phyloP scores from a whole-genome alignment of 306 rosid species.

The Arachis stenosperma region DNA sequence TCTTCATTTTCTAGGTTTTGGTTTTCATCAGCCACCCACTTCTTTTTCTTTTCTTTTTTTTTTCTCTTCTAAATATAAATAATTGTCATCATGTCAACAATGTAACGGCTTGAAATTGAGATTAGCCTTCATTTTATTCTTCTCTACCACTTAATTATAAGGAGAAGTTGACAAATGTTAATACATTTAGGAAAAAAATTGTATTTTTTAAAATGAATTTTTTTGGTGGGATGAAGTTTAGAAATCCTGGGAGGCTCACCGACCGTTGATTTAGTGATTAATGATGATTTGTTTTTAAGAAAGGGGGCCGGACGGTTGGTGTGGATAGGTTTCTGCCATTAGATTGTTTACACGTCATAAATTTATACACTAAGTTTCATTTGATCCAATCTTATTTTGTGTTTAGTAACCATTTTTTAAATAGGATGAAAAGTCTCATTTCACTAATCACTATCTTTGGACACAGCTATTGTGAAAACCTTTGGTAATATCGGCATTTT shows the following conservation, averaged over 20 bases:
- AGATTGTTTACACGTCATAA: slow-evolving; percentile 36
- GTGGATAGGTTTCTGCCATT: slow-evolving; percentile 11
- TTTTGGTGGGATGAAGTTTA: slow-evolving; percentile 36
- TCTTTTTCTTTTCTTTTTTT: background rate
- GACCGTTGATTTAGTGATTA: slow-evolving; percentile 48
- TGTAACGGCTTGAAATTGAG: background rate
- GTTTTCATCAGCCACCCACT: slow-evolving; percentile 39
- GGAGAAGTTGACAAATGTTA: no score
- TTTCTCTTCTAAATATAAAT: background rate
- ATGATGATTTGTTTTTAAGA: background rate
- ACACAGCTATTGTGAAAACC: background rate
- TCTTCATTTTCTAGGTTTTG: background rate
- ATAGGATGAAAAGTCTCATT: slow-evolving; percentile 20
- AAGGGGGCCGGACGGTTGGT: slow-evolving; percentile 23
- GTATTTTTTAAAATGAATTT: slow-evolving; percentile 10
- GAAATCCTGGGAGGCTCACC: slow-evolving; percentile 45
- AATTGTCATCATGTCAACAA: slow-evolving; percentile 2
- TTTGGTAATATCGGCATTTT: background rate
- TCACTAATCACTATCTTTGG: background rate
- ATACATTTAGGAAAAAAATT: no score
- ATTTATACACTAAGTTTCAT: background rate
- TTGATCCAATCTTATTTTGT: background rate
- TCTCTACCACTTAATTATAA: background rate
- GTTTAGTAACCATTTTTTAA: background rate
- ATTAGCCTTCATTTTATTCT: slow-evolving; percentile 5